These are phyloP conservation scores for Parsonsia alboflavescens DNA, from an alignment of 257 asterid genomes.

Conservation along the genomic window DNA sequence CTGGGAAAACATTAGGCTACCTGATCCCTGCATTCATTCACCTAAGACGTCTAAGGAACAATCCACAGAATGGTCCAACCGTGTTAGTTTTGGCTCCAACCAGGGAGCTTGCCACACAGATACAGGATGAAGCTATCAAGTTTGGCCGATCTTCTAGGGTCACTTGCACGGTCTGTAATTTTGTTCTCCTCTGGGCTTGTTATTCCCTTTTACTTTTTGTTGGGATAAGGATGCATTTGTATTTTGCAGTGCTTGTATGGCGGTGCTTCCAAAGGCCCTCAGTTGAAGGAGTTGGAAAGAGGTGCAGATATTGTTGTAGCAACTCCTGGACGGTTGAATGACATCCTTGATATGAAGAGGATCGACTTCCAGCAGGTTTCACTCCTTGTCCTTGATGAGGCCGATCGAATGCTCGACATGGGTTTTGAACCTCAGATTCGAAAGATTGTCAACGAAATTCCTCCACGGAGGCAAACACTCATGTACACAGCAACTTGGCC, in stretches of 20 bases:
- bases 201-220: background rate
- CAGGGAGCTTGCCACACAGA: slow-evolving; percentile 97
- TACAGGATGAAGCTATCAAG: slow-evolving; percentile 93
- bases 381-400: slow-evolving; percentile 96
- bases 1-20: slow-evolving; percentile 95
- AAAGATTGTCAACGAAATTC: slow-evolving; percentile 88
- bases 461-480: slow-evolving; percentile 94
- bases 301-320: slow-evolving; percentile 95
- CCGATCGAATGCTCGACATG: slow-evolving; percentile 99
- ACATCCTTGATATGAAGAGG: slow-evolving; percentile 92
- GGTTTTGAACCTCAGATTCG: slow-evolving; percentile 99
- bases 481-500: slow-evolving; percentile 99
- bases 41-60: slow-evolving; percentile 58
- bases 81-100: slow-evolving; percentile 94
- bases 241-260: slow-evolving; percentile 85
- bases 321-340: slow-evolving; percentile 98
- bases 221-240: slow-evolving; percentile 16
- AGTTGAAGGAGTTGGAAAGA: slow-evolving; percentile 79
- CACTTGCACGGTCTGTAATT: slow-evolving; percentile 72
- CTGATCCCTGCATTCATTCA: slow-evolving; percentile 88
- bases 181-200: background rate
- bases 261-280: slow-evolving; percentile 93
- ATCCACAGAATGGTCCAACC: slow-evolving; percentile 83
- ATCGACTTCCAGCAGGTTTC: slow-evolving; percentile 87
- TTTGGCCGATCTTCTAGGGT: slow-evolving; percentile 92